Evolutionary conservation across 306 rosid genomes (phyloP).

Genomic region (Quercus cerris): DNA sequence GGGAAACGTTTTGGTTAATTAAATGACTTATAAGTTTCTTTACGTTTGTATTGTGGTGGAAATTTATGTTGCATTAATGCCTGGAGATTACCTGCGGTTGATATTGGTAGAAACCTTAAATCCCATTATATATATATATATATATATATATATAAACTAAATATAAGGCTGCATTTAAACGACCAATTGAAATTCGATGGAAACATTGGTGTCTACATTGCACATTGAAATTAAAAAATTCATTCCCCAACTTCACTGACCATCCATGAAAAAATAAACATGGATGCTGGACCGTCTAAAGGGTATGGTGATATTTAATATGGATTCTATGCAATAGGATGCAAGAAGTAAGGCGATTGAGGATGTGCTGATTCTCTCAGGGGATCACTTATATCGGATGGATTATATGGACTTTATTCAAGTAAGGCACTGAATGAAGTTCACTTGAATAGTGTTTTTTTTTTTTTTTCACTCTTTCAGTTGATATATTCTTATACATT

Average conservation of each 20-base stretch:
- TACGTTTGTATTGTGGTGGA: background rate
- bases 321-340: constrained; percentile 46
- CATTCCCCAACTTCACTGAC: background rate
- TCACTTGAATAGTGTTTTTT: constrained; percentile 6
- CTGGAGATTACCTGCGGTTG: background rate
- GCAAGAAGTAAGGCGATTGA: constrained; percentile 78
- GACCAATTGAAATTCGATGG: background rate
- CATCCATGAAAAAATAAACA: background rate
- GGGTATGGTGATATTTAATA: constrained; percentile 6
- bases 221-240: background rate
- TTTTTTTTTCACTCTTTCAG: background rate
- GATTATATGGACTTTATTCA: constrained; percentile 91
- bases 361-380: constrained; percentile 87
- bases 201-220: background rate
- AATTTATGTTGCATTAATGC: background rate
- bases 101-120: background rate
- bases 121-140: background rate
- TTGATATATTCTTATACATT: constrained; percentile 8
- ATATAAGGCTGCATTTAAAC: background rate
- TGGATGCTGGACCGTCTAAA: background rate
- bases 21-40: background rate
- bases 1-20: background rate
- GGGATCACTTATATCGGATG: constrained; percentile 94
- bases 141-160: background rate
- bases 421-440: constrained; percentile 39